Percentiles rank a stretch among this genome's conserved stretches.
phyloP scores from a whole-genome alignment of 1,284 basidiomycete species.

The Fomitopsis schrenkii region DNA sequence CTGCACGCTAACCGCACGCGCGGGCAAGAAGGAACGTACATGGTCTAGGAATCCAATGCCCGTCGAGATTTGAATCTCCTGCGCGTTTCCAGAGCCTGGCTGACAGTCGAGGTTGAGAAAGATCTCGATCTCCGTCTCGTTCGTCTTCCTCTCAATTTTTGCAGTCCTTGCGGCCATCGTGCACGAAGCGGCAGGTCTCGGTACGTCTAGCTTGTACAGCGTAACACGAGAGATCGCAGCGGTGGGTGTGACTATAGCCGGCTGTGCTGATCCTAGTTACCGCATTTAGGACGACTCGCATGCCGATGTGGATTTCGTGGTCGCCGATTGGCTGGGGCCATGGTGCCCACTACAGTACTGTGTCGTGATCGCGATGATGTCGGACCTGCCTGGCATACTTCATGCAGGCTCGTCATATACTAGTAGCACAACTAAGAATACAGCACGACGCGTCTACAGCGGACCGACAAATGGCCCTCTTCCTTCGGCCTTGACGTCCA shows the following conservation, averaged over 20 bases:
- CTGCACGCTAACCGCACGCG: neutral
- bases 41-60: slow-evolving; percentile 99
- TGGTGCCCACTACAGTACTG: no score
- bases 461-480: slow-evolving; percentile 48
- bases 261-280: neutral
- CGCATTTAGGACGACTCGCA: no score
- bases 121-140: slow-evolving; percentile 89
- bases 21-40: slow-evolving; percentile 45
- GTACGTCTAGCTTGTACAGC: no score
- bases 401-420: no score
- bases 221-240: neutral
- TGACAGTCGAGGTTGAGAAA: slow-evolving; percentile 80
- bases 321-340: no score
- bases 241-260: neutral
- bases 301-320: no score
- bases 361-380: no score
- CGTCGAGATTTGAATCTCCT: slow-evolving; percentile 85
- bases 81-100: slow-evolving; percentile 56
- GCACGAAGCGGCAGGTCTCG: neutral
- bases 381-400: no score
- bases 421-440: no score
- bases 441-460: neutral
- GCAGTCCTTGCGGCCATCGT: slow-evolving; percentile 60
- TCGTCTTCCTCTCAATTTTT: slow-evolving; percentile 81
- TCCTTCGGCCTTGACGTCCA: slow-evolving; percentile 75